Evolutionary conservation across 495 filamentous ascomycete genomes (phyloP), one percentile per base, ranked within the genome.

Genomic region (Staphylotrichum longicolle): DNA sequence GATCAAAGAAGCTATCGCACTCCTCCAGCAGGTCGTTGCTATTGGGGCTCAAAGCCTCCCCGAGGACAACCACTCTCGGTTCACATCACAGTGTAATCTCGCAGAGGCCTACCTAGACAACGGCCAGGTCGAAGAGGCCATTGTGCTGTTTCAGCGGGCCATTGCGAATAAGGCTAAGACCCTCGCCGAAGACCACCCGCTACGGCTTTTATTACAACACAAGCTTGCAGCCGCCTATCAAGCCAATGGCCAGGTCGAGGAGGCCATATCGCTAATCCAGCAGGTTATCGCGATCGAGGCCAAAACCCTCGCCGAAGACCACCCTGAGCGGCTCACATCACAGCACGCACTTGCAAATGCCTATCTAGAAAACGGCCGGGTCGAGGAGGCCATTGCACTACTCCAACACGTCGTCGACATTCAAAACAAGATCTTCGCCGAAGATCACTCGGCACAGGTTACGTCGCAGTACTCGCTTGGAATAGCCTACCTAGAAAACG

Each of bases 71-170:
- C n/a, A n/a, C n/a, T n/a, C n/a, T n/a, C n/a, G n/a, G n/a, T n/a
- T n/a, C n/a, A n/a, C n/a, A n/a, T n/a, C n/a, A n/a, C n/a, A n/a
- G n/a, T n/a, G n/a, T n/a, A n/a, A n/a, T n/a, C n/a, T n/a, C n/a
- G n/a, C n/a, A n/a, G n/a, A n/a, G n/a, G n/a, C n/a, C n/a, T 27
- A 27, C 20, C 20, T n/a, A 27, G 20, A 27, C 20, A 27, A 27
- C 20, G 20, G 1, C 20, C 20, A 1, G 20, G 20, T 27, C 20
- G 20, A 27, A 27, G 20, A 27, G 20, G 20, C 20, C 20, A 27
- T 27, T n/a, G 11, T 68, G 46, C 56, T 79, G 49, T 63, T 78
- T 12, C 68, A 80, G 63, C 66, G 71, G 30, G 72, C 77, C n/a
- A 71, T 77, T 10, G 60, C 54, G 12, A 65, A 77, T 27, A 1